phyloP scores from a whole-genome alignment of 2,329 filamentous ascomycete species.

The Exserohilum rostratum region DNA sequence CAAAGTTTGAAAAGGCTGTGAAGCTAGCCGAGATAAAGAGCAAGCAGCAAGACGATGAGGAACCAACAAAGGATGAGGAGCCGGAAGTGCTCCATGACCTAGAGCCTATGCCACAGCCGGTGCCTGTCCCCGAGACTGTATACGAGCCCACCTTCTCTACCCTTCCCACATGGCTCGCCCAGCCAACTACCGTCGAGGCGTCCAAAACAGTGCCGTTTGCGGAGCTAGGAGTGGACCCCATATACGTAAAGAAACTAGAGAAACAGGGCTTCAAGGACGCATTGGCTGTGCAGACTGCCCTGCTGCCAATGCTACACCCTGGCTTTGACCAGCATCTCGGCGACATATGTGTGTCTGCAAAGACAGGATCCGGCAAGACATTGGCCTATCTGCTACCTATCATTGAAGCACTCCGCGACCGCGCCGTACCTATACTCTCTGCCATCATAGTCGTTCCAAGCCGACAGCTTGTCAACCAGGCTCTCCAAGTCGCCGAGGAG shows the following conservation, averaged over 20 bases:
- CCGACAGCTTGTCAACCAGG: constrained; percentile 86
- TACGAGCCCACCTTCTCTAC: constrained; percentile 74
- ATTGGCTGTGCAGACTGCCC: constrained; percentile 78
- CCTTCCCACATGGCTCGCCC: constrained; percentile 79
- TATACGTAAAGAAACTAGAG: constrained; percentile 66
- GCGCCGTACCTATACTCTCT: constrained; percentile 69
- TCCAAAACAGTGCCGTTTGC: constrained; percentile 66
- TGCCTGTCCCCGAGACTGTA: constrained; percentile 62
- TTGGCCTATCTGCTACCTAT: constrained; percentile 89
- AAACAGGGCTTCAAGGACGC: constrained; percentile 73
- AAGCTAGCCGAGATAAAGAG: constrained; percentile 34
- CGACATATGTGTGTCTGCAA: constrained; percentile 88
- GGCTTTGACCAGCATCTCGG: constrained; percentile 66
- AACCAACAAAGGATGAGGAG: constrained; percentile 44
- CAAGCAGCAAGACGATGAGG: constrained; percentile 20
- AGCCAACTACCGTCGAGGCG: constrained; percentile 72
- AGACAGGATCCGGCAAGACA: constrained; percentile 95
- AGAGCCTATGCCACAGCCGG: constrained; percentile 80
- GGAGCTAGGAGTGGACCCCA: constrained; percentile 66
- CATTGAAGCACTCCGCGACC: constrained; percentile 73
- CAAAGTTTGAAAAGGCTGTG: constrained; percentile 53
- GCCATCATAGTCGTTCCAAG: constrained; percentile 90
- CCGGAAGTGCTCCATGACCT: constrained; percentile 69
- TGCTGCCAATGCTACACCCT: constrained; percentile 79
- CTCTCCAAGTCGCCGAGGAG: constrained; percentile 73